These are phyloP conservation scores for Annulohypoxylon stygium DNA, from an alignment of 495 filamentous ascomycete genomes.

Conservation along the genomic window DNA sequence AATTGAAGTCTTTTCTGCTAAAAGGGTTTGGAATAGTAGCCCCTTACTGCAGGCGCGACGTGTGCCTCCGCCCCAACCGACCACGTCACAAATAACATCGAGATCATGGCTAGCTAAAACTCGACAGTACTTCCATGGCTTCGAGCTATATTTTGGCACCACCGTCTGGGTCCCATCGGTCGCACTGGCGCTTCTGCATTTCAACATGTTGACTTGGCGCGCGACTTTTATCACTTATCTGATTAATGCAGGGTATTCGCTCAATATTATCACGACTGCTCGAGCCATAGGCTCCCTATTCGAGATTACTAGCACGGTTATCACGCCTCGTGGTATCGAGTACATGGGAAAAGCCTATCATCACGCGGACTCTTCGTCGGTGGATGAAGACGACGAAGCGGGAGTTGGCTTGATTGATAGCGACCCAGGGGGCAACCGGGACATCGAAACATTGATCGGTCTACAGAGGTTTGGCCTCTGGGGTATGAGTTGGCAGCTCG, in stretches of 20 bases:
- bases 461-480: slow-evolving; percentile 60
- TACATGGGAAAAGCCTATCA: slow-evolving; percentile 49
- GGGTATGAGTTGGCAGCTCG: slow-evolving; percentile 57
- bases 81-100: slow-evolving; percentile 22
- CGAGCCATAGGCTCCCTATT: slow-evolving; percentile 66
- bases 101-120: slow-evolving; percentile 39
- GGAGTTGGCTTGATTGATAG: slow-evolving; percentile 41
- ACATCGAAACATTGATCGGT: slow-evolving; percentile 50
- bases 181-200: slow-evolving; percentile 67
- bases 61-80: slow-evolving; percentile 25
- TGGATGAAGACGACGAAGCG: slow-evolving; percentile 39
- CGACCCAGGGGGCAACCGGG: slow-evolving; percentile 33
- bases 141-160: slow-evolving; percentile 58
- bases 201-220: slow-evolving; percentile 71
- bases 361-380: not conserved
- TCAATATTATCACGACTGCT: slow-evolving; percentile 66
- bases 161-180: slow-evolving; percentile 66
- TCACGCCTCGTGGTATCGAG: slow-evolving; percentile 56
- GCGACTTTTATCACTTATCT: slow-evolving; percentile 72
- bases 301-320: slow-evolving; percentile 64
- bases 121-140: slow-evolving; percentile 46
- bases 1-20: slow-evolving; percentile 56
- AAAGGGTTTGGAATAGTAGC: slow-evolving; percentile 55
- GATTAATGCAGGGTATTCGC: slow-evolving; percentile 66
- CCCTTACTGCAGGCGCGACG: slow-evolving; percentile 48